These are phyloP conservation scores for Barnettozyma wickerhamii DNA, from an alignment of 805 yeast genomes.

Conservation along the genomic window DNA sequence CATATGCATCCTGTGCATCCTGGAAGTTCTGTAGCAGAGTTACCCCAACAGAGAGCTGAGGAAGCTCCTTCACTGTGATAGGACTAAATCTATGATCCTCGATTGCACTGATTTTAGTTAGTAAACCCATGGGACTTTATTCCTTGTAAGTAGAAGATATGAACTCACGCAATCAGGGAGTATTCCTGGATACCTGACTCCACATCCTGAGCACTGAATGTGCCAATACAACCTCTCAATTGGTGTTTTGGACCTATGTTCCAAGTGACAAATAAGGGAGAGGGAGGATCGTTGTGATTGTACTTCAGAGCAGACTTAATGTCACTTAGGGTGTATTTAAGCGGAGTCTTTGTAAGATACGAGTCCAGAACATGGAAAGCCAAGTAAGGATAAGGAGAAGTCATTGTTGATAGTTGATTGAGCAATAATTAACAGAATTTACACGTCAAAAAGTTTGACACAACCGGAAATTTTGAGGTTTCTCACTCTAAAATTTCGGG, in stretches of 20 bases:
- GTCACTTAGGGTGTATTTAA: constrained; percentile 8
- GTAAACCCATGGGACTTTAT: no score
- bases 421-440: no score
- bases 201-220: constrained; percentile 55
- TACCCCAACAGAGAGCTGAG: constrained; percentile 42
- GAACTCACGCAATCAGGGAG: constrained; percentile 46
- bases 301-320: not conserved
- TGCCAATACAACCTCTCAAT: constrained; percentile 92
- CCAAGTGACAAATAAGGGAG: constrained; percentile 90
- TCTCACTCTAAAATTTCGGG: no score
- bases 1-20: constrained; percentile 39
- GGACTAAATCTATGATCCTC: constrained; percentile 79
- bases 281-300: constrained; percentile 14
- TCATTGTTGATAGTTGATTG: not conserved
- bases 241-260: constrained; percentile 33
- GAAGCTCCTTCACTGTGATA: constrained; percentile 50
- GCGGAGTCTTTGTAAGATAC: not conserved
- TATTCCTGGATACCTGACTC: constrained; percentile 58
- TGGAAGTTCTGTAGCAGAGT: constrained; percentile 62
- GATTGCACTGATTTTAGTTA: no score
- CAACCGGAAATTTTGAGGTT: no score
- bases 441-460: not conserved
- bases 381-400: constrained; percentile 22
- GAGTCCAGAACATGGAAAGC: constrained; percentile 29
- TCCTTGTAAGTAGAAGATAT: no score